These are phyloP conservation scores for Pinus taeda DNA, from an alignment of 75 land plant species.

Conservation along the genomic window DNA sequence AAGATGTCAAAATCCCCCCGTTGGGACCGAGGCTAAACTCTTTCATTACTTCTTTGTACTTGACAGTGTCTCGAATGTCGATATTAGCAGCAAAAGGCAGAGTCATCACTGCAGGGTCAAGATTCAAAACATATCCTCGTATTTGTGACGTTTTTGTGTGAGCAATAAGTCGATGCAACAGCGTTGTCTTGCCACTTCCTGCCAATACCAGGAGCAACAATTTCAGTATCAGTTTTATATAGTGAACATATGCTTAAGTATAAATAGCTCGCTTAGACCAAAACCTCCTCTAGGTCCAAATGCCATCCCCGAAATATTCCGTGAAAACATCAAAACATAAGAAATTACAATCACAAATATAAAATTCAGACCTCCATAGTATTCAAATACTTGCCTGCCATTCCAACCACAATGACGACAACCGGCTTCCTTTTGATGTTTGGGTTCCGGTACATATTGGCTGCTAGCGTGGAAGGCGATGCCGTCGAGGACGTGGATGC, in stretches of 20 bases:
- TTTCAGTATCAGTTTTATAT: no score
- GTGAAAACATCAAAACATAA: background rate
- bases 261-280: background rate
- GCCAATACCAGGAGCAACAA: constrained; percentile 3
- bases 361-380: background rate
- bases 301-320: background rate
- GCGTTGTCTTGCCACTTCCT: constrained; percentile 99
- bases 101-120: constrained; percentile 93
- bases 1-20: constrained; percentile 94
- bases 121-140: constrained; percentile 86
- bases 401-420: constrained; percentile 90
- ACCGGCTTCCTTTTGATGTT: constrained; percentile 68
- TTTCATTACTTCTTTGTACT: constrained; percentile 98
- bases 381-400: constrained; percentile 66
- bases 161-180: constrained; percentile 77
- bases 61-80: constrained; percentile 97
- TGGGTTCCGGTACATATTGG: no score
- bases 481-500: no score
- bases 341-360: background rate
- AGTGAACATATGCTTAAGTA: no score
- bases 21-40: constrained; percentile 98
- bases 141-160: constrained; percentile 59
- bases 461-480: no score
- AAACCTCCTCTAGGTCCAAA: background rate
- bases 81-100: constrained; percentile 94